Conservation (phyloP, 176 grass and related monocot genomes). For the Avena atlantica region DNA sequence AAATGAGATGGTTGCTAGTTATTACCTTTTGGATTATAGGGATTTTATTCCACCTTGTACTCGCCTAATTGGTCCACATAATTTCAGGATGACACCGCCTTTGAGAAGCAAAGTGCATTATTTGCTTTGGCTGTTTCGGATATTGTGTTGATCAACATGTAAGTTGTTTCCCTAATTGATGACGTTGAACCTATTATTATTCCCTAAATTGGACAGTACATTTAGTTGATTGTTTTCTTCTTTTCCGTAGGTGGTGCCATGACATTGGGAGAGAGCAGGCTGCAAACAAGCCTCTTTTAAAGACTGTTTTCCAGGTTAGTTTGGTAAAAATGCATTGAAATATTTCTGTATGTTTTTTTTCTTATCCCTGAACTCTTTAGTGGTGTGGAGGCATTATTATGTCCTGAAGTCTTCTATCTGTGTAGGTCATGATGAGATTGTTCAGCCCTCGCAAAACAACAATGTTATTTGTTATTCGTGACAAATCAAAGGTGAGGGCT, state of each 20-base stretch:
- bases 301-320: conserved; percentile 95
- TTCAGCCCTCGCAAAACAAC: conserved; percentile 98
- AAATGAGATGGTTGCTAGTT: conserved; percentile 27
- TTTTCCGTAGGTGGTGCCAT: conserved; percentile 90
- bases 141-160: conserved; percentile 99
- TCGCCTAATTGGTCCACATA: conserved; percentile 15
- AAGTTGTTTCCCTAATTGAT: conserved; percentile 48
- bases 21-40: conserved; percentile 26
- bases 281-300: conserved; percentile 99
- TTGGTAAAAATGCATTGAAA: conserved; percentile 29
- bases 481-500: conserved; percentile 83
- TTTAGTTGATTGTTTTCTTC: conserved; percentile 35
- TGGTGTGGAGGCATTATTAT: conserved; percentile 10
- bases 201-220: conserved; percentile 26
- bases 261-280: conserved; percentile 99
- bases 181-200: conserved; percentile 5
- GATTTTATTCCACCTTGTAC: not conserved
- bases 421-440: conserved; percentile 98
- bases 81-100: conserved; percentile 95
- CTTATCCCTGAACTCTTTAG: not conserved
- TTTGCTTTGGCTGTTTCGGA: conserved; percentile 99
- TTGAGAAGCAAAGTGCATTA: conserved; percentile 99
- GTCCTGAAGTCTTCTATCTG: conserved; percentile 26
- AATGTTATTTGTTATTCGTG: conserved; percentile 95
- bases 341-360: not conserved